Evolutionary conservation across 2,329 filamentous ascomycete genomes (phyloP).

Genomic region (Arachnomyces sp.): DNA sequence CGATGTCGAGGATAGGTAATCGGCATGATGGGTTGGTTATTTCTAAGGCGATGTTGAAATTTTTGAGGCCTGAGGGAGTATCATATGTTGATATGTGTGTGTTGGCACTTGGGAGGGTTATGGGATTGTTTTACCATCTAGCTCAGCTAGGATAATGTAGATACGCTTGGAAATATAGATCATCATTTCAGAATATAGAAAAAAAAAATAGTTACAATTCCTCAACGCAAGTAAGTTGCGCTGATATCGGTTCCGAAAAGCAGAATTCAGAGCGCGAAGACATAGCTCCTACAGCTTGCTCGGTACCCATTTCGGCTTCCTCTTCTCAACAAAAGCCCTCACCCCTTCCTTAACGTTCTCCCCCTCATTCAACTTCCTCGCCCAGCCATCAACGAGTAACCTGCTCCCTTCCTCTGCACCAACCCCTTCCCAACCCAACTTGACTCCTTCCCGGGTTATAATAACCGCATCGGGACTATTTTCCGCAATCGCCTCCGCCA

Average conservation of each 20-base stretch:
- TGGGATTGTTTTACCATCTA: no score
- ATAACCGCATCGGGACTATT: conserved; percentile 71
- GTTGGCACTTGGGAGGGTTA: no score
- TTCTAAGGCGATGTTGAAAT: conserved; percentile 13
- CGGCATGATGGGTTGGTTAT: conserved; percentile 19
- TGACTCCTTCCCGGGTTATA: conserved; percentile 63
- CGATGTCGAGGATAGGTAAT: conserved; percentile 13
- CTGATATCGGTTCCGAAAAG: no score
- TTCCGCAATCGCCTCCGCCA: conserved; percentile 54
- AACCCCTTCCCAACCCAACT: conserved; percentile 63
- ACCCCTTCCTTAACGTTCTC: conserved; percentile 72
- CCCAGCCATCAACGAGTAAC: conserved; percentile 52
- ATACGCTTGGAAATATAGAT: no score
- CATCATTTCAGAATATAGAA: no score
- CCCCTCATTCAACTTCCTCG: conserved; percentile 52
- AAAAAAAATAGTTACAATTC: no score
- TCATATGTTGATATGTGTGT: no score
- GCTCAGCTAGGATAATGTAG: no score
- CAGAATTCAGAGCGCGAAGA: no score
- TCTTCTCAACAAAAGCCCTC: conserved; percentile 67
- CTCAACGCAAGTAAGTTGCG: no score
- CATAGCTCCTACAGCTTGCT: conserved; percentile 26
- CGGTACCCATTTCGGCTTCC: conserved; percentile 55
- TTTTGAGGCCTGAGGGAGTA: conserved; percentile 7
- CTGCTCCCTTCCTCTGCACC: conserved; percentile 57